Evolutionary conservation across 192 early-diverging fungal species (phyloP), one percentile per base, ranked within the genome.

Genomic region (Oehlia diaphana): DNA sequence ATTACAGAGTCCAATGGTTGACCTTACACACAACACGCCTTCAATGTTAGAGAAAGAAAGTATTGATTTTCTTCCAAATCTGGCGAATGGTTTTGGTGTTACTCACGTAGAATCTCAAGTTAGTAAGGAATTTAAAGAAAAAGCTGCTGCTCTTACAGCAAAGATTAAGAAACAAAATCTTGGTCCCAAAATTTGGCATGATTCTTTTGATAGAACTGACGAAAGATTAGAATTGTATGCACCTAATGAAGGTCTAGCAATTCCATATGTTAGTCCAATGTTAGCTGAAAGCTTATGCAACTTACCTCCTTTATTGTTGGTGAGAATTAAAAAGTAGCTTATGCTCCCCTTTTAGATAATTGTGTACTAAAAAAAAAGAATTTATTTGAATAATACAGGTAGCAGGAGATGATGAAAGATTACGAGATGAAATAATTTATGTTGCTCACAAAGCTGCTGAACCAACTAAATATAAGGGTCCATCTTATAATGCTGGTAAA

Each of bases 351-450:
- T 2, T 37, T 26, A 26, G 6, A 37, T 37, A 5, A 2, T 37
- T 37, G 5, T 65, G 10, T 62, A 39, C 10, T 63, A 26, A 26
- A 26, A 2, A 5, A 64, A 49, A n/a, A 72, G 19, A 14, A 23
- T 2, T 26, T 39, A 31, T 23, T 28, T 19, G 26, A 19, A 78
- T 35, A 4, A 66, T 75, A 26, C 73, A 87, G 86, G 84, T 86
- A 76, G 72, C 82, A 3, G 88, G 88, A n/a, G 76, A 83, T 47
- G 85, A 83, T 3, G 88, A 89, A 68, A 69, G 84, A 74, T 61
- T 89, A 31, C 74, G 86, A 16, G 88, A 89, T 73, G 88, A 89
- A 71, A 44, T 81, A 19, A 83, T 89, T 71, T 86, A 85, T 33
- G 80, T 84, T 72, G 80, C 81, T 21, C 37, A 37, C 5, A 37